These are phyloP conservation scores for Fusarium sublunatum DNA, from an alignment of 2,329 filamentous ascomycete species.

Conservation along the genomic window DNA sequence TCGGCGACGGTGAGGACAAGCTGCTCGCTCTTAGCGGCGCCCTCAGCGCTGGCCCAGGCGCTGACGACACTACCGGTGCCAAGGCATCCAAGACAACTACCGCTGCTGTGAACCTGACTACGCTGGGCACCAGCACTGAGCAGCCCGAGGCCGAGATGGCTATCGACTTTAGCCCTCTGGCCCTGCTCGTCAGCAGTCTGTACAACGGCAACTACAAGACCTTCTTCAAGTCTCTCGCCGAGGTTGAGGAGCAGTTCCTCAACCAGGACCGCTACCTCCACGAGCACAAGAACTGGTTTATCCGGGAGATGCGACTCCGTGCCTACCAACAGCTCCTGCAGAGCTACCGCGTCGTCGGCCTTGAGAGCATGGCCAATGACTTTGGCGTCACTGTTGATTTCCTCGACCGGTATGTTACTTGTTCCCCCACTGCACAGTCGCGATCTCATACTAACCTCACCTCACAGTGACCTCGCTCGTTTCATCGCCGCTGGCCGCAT, in stretches of 20 bases:
- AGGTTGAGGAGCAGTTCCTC: slow-evolving; percentile 93
- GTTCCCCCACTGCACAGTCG: neutral
- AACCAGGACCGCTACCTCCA: slow-evolving; percentile 94
- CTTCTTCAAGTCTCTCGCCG: slow-evolving; percentile 90
- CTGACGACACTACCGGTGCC: slow-evolving; percentile 78
- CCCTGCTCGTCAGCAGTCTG: slow-evolving; percentile 87
- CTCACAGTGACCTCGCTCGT: slow-evolving; percentile 84
- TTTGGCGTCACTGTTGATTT: slow-evolving; percentile 98
- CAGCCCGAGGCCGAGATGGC: slow-evolving; percentile 82
- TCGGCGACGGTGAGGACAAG: slow-evolving; percentile 90
- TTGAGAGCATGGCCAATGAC: slow-evolving; percentile 95
- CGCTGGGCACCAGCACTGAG: slow-evolving; percentile 76
- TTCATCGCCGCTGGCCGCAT: slow-evolving; percentile 97
- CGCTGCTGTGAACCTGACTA: slow-evolving; percentile 89
- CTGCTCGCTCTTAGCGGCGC: slow-evolving; percentile 83
- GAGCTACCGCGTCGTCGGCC: slow-evolving; percentile 95
- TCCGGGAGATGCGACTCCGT: slow-evolving; percentile 96
- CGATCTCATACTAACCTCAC: slow-evolving; percentile 21
- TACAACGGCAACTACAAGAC: slow-evolving; percentile 94
- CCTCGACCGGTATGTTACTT: slow-evolving; percentile 80
- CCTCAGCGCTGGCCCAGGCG: slow-evolving; percentile 82
- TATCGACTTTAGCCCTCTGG: slow-evolving; percentile 89
- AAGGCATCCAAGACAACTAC: slow-evolving; percentile 63
- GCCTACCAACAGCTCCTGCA: slow-evolving; percentile 97
- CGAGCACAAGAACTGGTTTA: slow-evolving; percentile 97